Conservation (phyloP, 768 basidiomycete genomes). For the Leucocoprinus birnbaumii region DNA sequence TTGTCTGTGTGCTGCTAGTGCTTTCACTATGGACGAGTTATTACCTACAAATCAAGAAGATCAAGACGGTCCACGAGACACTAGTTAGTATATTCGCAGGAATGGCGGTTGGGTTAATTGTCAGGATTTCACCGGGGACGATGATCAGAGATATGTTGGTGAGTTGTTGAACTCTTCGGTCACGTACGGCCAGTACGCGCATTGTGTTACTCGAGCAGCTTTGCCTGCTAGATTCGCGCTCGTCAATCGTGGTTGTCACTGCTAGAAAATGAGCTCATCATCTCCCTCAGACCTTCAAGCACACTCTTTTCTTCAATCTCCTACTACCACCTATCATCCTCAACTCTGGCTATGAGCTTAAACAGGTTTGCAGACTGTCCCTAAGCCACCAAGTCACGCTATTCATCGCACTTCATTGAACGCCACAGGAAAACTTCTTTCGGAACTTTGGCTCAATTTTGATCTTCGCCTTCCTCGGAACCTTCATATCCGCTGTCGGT, state of each 20-base stretch:
- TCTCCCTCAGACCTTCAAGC: constrained; percentile 78
- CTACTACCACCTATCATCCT: constrained; percentile 98
- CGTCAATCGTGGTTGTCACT: too few relatives aligned
- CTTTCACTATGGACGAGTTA: constrained; percentile 95
- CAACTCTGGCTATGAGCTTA: constrained; percentile 96
- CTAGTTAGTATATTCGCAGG: constrained; percentile 94
- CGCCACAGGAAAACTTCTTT: constrained; percentile 90
- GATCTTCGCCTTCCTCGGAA: constrained; percentile 90
- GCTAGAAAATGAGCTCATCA: too few relatives aligned
- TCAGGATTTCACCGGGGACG: constrained; percentile 87
- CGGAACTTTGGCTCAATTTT: constrained; percentile 97
- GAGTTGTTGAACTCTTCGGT: constrained; percentile 33
- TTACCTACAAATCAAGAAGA: constrained; percentile 95
- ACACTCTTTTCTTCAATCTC: constrained; percentile 96
- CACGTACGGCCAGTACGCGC: neutral
- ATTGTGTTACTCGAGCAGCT: neutral
- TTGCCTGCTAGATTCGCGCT: neutral
- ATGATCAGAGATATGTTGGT: constrained; percentile 98
- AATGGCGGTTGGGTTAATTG: constrained; percentile 91
- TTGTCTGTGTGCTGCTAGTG: constrained; percentile 89
- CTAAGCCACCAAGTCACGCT: neutral
- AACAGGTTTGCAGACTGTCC: constrained; percentile 58
- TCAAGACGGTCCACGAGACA: constrained; percentile 94
- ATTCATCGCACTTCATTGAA: constrained; percentile 8
- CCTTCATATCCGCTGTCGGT: constrained; percentile 94